Base-by-base conservation (phyloP, 345 rosid genomes). In the Boechera stricta region DNA sequence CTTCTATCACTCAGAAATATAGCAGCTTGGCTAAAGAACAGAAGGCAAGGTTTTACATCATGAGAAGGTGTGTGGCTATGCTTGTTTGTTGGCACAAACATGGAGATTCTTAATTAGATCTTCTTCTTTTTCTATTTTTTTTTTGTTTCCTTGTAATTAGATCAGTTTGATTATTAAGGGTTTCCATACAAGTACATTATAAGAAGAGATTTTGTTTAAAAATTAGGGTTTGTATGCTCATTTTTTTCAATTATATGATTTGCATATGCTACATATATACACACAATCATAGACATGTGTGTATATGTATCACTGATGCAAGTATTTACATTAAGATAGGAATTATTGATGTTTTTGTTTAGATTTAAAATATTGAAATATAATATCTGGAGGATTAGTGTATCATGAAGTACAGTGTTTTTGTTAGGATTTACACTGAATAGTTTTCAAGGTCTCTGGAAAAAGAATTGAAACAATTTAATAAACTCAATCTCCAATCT, bases 81-180 rank as follows among this genome's bases (percentile, higher is more conserved):
- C 98, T 94, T 73, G 97, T 90, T 79, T 92, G 97, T 57, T 94
- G 98, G 98, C 95, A 90, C 75, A 94, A 90, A 65, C 97, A 94
- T 80, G 92, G 97, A 6, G 98, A 94, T 85, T 79, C 91, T 71
- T 88, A 73, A 86, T 32, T 45, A 73, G 45, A 74, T 74, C 67
- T 39, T 18, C 33, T 41, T 44, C 38, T 52, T 59, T 0, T 58
- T 39, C 11, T 57, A n/a, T 38, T 28, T n/a, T 10, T 9, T 32
- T 29, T 77, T 28, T 71, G 0, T 6, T 58, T 62, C 56, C 56
- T 67, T 81, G 82, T 79, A 73, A 79, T 79, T 79, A 79, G 45
- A 75, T 47, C 73, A 76, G 73, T 54, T 57, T 71, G 44, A 33
- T 80, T 78, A 67, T 62, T 53, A 63, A 65, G 80, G 75, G 49